Evolutionary conservation across 805 yeast genomes (phyloP).

Genomic region (Pichia ethanolica): DNA sequence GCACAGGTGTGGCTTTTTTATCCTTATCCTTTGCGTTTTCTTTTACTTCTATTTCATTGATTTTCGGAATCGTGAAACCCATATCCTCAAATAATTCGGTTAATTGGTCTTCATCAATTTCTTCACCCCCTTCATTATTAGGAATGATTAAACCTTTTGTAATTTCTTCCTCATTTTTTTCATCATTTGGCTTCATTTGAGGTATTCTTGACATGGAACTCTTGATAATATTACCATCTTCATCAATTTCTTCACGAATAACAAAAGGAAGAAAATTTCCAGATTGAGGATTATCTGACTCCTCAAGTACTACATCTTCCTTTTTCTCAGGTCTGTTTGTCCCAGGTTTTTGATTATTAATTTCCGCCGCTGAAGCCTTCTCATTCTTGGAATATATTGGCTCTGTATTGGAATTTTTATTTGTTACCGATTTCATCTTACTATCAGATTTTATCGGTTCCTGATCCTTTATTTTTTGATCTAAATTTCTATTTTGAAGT

Average conservation of each 20-base stretch:
- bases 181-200: constrained; percentile 11
- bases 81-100: constrained; percentile 28
- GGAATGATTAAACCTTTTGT: background rate
- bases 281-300: background rate
- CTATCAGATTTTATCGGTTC: too few relatives aligned
- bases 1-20: background rate
- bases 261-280: constrained; percentile 42
- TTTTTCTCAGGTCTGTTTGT: too few relatives aligned
- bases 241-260: constrained; percentile 74
- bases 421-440: background rate
- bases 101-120: constrained; percentile 26
- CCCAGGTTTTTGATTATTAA: too few relatives aligned
- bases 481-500: background rate
- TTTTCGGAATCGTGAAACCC: constrained; percentile 19
- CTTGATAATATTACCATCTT: constrained; percentile 57
- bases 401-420: too few relatives aligned
- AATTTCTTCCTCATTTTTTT: constrained; percentile 3
- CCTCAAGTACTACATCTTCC: background rate
- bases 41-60: background rate
- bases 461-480: too few relatives aligned
- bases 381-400: too few relatives aligned
- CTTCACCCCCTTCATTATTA: constrained; percentile 2
- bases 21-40: background rate
- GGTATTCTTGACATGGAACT: constrained; percentile 32
- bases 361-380: too few relatives aligned